Evolutionary conservation across 164 flowering plant genomes (phyloP).

Genomic region (Vitis rupestris): DNA sequence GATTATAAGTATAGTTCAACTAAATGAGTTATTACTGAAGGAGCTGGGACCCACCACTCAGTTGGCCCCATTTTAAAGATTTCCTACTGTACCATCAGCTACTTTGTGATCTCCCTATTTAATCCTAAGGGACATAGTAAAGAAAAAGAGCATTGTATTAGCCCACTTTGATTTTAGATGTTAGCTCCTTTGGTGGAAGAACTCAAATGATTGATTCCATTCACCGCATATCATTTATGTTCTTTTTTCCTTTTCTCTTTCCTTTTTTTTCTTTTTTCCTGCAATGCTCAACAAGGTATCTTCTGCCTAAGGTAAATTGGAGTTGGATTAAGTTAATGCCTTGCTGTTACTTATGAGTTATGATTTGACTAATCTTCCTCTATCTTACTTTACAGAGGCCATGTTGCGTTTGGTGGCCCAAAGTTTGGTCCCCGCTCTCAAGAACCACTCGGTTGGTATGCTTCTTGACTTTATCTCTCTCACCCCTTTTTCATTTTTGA

Average conservation of each 20-base stretch:
- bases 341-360: background rate
- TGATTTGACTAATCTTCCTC: no score
- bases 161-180: no score
- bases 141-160: no score
- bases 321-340: background rate
- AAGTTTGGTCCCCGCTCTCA: slow-evolving; percentile 16
- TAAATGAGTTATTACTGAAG: background rate
- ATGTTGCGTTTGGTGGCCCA: slow-evolving; percentile 7
- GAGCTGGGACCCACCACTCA: background rate
- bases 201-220: no score
- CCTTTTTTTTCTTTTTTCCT: no score
- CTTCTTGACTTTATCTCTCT: background rate
- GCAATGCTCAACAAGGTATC: background rate
- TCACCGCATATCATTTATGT: no score
- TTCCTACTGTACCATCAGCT: no score
- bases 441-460: slow-evolving; percentile 15
- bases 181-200: no score
- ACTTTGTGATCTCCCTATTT: no score
- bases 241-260: no score
- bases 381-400: slow-evolving; percentile 19
- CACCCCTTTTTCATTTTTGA: background rate
- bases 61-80: no score
- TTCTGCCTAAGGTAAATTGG: background rate
- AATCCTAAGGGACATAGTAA: no score
- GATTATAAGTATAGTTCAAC: background rate